Conservation (phyloP, 2,329 filamentous ascomycete genomes). For the Cladosporium sp. region DNA sequence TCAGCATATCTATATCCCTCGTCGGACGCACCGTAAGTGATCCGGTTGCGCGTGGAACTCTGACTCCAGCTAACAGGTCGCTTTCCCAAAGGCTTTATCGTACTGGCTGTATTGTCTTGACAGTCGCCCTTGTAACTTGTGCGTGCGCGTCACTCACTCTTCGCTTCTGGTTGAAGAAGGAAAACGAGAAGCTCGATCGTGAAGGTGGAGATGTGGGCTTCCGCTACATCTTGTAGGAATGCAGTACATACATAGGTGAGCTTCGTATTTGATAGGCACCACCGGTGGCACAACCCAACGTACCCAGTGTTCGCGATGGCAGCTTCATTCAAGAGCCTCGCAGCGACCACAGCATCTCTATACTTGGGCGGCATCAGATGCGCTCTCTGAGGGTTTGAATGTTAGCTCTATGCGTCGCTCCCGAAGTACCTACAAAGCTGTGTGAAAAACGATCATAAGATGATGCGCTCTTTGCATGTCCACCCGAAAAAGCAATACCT, state of each 20-base stretch:
- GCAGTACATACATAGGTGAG: neutral
- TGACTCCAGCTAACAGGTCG: neutral
- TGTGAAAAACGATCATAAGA: too few relatives aligned
- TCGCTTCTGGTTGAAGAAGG: conserved; percentile 1
- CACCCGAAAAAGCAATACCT: too few relatives aligned
- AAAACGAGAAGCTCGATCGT: conserved; percentile 45
- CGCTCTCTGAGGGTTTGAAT: too few relatives aligned
- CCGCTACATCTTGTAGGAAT: conserved; percentile 41
- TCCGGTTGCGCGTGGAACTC: neutral
- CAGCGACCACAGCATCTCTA: too few relatives aligned
- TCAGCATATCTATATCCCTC: conserved; percentile 45
- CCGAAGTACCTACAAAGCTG: too few relatives aligned
- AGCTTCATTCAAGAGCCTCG: too few relatives aligned
- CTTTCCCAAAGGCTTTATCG: neutral
- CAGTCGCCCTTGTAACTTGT: conserved; percentile 6
- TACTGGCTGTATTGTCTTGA: conserved; percentile 3
- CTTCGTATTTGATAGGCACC: too few relatives aligned
- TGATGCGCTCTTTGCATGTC: too few relatives aligned
- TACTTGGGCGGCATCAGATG: too few relatives aligned
- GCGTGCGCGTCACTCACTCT: neutral
- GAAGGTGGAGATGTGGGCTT: conserved; percentile 58
- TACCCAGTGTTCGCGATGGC: too few relatives aligned
- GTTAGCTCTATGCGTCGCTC: too few relatives aligned
- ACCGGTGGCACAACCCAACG: too few relatives aligned
- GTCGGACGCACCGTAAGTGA: neutral